Base-by-base conservation (phyloP, 2,329 filamentous ascomycete genomes). In the Metarhizium guizhouense region DNA sequence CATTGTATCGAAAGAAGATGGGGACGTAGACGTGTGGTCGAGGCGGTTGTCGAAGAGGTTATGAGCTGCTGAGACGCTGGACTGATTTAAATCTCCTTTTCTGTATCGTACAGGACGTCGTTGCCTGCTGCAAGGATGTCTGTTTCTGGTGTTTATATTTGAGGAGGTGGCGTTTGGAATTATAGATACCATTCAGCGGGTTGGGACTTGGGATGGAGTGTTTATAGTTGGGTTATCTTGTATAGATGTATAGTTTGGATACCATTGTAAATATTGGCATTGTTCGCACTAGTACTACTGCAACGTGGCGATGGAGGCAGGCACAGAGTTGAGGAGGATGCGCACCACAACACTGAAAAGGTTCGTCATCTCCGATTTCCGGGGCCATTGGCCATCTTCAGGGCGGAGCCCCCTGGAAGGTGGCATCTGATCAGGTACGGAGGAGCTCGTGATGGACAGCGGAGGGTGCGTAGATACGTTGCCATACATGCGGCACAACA, bases 1-100 rank as follows among this genome's bases (percentile, higher is more conserved):
- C 58, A 71, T 75, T 38, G 51, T 67, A 18, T 58, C 63, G 16
- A 63, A 63, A 30, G 66, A 68, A 10, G 68, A 68, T 20, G 56
- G 58, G 8, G 60, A 61, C 5, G 61, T 54, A 18, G 62, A 57
- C 11, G 61, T 52, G 13, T 58, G 61, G 7, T 47, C 60, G 54
- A 63, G 67, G 51, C 64, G 66, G 30, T 65, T 64, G 20, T 62
- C 62, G 8, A 58, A 63, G 36, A 58, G 60, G 43, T 54, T 34
- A 11, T 34, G 7, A 7, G 32, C 7, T 34, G 32, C 3, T 25
- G 25, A 25, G 25, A 25, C 4, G 25, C 25, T 34, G 10, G 32
- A 34, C 32, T 34, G 32, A 34, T 11, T 7, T 34, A 3, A 11
- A 11, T 11, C 6, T 7, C 32, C 32, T 34, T 34, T 34, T 7